These are phyloP conservation scores for Eucalyptus curtisii DNA, from an alignment of 345 rosid species.

Conservation along the genomic window DNA sequence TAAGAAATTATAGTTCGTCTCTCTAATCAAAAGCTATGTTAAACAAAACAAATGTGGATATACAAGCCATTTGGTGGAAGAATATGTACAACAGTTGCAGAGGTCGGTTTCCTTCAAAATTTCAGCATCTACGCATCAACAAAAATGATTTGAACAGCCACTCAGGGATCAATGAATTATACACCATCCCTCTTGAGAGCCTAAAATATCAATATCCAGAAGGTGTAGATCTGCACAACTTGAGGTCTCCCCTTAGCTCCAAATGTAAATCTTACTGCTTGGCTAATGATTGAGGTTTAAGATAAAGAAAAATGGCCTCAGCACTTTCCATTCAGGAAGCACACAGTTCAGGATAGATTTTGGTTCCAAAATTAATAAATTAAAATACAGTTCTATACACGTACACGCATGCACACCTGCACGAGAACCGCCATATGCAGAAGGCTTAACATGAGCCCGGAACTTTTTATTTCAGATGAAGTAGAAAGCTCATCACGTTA, in stretches of 20 bases:
- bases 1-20: not conserved
- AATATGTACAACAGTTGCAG: not conserved
- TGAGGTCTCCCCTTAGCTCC: not conserved
- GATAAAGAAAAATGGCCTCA: not conserved
- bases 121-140: not conserved
- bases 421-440: not conserved
- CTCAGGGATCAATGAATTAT: not conserved
- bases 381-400: not conserved
- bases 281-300: not conserved
- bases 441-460: not conserved
- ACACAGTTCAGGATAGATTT: not conserved
- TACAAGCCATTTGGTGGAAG: not conserved
- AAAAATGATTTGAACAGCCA: not conserved
- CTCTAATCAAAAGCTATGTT: not conserved
- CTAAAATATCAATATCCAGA: not conserved
- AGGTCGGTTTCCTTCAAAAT: not conserved
- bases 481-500: not conserved
- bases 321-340: not conserved
- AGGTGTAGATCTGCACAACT: not conserved
- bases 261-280: not conserved
- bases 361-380: not conserved
- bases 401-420: accelerated
- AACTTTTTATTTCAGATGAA: not conserved
- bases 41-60: not conserved
- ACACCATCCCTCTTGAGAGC: not conserved